Evolutionary conservation across 495 filamentous ascomycete genomes (phyloP).

Genomic region (Pyronema omphalodes): DNA sequence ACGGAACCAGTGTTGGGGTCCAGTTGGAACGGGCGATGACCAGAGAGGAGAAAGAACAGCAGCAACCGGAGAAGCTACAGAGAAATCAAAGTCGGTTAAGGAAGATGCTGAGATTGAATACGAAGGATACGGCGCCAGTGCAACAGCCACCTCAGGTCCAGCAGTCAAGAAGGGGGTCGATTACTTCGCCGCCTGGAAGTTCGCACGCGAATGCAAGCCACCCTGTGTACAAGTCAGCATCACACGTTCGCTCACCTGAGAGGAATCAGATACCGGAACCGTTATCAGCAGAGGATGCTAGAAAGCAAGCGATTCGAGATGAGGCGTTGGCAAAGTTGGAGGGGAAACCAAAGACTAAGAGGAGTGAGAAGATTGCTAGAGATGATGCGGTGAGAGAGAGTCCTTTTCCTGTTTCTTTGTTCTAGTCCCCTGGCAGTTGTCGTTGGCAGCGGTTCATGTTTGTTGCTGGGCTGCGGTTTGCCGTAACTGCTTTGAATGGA

Average conservation of each 20-base stretch:
- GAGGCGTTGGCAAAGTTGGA: conserved; percentile 1
- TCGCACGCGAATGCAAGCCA: conserved; percentile 7
- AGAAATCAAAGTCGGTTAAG: conserved; percentile 16
- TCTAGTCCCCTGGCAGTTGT: neutral
- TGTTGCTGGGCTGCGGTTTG: neutral
- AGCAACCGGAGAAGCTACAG: neutral
- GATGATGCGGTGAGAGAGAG: conserved; percentile 2
- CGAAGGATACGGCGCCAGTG: conserved; percentile 6
- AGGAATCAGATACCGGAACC: neutral
- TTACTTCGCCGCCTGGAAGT: conserved; percentile 3
- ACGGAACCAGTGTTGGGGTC: neutral
- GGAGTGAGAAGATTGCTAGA: neutral
- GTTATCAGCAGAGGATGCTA: neutral
- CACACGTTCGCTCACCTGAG: conserved; percentile 3
- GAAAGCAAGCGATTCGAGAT: neutral
- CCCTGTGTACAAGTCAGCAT: neutral
- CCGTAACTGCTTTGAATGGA: too few relatives aligned
- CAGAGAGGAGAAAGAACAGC: neutral
- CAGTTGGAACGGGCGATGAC: neutral
- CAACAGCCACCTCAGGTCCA: conserved; percentile 3
- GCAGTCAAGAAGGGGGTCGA: conserved; percentile 1
- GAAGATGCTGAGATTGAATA: conserved; percentile 20
- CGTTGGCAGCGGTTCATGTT: neutral
- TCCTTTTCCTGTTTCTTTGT: neutral
- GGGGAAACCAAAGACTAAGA: neutral